These are phyloP conservation scores for Exserohilum turcica DNA, from an alignment of 2,329 filamentous ascomycete species.

Conservation along the genomic window DNA sequence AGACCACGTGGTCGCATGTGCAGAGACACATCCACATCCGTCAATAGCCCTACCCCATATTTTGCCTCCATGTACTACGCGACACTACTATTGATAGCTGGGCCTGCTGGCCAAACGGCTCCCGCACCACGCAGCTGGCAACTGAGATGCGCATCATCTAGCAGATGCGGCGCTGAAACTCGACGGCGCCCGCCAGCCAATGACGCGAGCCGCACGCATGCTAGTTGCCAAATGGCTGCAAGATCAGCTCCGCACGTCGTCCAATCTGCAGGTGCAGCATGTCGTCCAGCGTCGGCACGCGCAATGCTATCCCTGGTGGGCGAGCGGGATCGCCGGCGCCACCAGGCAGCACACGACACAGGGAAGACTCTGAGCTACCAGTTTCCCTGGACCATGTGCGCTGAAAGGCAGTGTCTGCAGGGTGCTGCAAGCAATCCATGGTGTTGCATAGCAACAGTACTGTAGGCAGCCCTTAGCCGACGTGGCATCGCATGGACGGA, in stretches of 20 bases:
- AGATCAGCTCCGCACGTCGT: neutral
- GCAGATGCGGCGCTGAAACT: constrained; percentile 17
- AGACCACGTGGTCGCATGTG: constrained; percentile 11
- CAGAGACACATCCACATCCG: neutral
- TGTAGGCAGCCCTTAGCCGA: constrained; percentile 12
- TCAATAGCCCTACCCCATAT: constrained; percentile 16
- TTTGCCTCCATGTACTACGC: too few relatives aligned
- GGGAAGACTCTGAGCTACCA: constrained; percentile 20
- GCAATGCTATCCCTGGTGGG: neutral
- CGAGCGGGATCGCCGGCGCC: constrained; percentile 4
- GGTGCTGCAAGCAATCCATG: constrained; percentile 14
- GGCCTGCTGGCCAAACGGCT: constrained; percentile 24
- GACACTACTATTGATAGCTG: constrained; percentile 20
- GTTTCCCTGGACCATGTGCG: constrained; percentile 1
- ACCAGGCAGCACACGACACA: constrained; percentile 7
- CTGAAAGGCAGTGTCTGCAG: constrained; percentile 14
- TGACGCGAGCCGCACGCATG: constrained; percentile 3
- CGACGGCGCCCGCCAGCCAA: constrained; percentile 15
- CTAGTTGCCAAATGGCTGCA: constrained; percentile 2
- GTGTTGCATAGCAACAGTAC: constrained; percentile 5
- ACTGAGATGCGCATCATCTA: neutral
- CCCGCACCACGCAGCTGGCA: constrained; percentile 17
- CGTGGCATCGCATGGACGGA: constrained; percentile 21
- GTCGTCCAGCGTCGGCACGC: constrained; percentile 6
- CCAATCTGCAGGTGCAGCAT: constrained; percentile 12